Percentiles rank a stretch among this genome's conserved stretches.
phyloP scores from a whole-genome alignment of 1,139 yeast species.

The Arxiozyma heterogenica region DNA sequence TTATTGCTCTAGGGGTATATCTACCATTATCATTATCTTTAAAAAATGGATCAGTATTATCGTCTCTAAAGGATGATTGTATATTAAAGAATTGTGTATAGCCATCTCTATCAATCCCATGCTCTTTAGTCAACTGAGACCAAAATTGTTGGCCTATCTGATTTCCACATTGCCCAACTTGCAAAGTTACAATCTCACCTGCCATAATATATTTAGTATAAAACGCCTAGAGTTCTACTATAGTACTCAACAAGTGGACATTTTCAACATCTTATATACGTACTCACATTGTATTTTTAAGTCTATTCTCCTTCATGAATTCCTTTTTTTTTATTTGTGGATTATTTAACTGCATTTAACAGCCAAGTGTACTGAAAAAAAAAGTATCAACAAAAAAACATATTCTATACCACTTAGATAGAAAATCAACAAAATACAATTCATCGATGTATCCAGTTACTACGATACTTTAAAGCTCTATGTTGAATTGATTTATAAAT shows the following conservation, averaged over 20 bases:
- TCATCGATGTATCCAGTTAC: neutral
- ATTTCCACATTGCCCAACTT: conserved; percentile 86
- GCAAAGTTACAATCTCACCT: conserved; percentile 56
- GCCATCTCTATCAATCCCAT: conserved; percentile 77
- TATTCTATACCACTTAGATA: neutral
- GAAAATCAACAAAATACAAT: neutral
- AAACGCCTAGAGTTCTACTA: neutral
- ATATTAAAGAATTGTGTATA: conserved; percentile 21
- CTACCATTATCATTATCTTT: conserved; percentile 65
- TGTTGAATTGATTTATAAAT: neutral
- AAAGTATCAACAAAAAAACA: too few species aligned
- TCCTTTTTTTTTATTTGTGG: too few species aligned
- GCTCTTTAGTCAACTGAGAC: conserved; percentile 83
- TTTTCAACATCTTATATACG: neutral
- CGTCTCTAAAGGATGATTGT: conserved; percentile 40
- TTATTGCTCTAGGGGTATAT: conserved; percentile 79
- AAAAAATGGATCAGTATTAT: conserved; percentile 78
- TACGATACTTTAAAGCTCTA: neutral
- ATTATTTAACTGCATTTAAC: neutral
- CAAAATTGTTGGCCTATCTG: conserved; percentile 92
- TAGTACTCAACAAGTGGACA: neutral
- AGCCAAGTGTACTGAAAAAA: neutral
- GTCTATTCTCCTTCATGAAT: neutral
- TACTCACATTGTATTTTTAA: neutral
- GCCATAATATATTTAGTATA: conserved; percentile 17